These are phyloP conservation scores for Plasmodium sp. DNA, from an alignment of 169 alveolate species.

Conservation along the genomic window DNA sequence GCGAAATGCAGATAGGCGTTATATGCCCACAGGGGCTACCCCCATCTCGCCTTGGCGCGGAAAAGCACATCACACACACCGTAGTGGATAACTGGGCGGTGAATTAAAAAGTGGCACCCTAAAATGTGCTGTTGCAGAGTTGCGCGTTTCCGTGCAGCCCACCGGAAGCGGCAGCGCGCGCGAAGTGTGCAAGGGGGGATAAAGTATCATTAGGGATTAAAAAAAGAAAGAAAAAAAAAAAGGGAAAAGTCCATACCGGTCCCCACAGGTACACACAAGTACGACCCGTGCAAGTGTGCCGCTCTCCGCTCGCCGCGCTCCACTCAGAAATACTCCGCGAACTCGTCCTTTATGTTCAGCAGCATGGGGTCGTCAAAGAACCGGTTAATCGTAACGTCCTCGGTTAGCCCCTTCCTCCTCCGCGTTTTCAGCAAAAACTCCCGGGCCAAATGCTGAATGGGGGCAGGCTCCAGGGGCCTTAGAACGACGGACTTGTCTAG, in stretches of 20 bases:
- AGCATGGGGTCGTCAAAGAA: conserved; percentile 92
- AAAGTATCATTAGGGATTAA: neutral
- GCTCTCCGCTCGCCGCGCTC: neutral
- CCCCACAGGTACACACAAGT: neutral
- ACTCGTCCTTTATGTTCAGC: conserved; percentile 75
- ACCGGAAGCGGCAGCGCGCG: neutral
- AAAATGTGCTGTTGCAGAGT: neutral
- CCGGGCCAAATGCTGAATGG: conserved; percentile 97
- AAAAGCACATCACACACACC: neutral
- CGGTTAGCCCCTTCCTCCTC: conserved; percentile 95
- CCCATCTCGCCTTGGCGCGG: neutral
- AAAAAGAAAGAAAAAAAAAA: neutral
- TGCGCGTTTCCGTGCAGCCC: neutral
- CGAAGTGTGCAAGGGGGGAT: neutral
- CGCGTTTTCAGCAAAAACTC: conserved; percentile 98
- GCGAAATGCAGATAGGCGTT: neutral
- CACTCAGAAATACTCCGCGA: conserved; percentile 78
- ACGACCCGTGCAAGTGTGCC: conserved; percentile 14
- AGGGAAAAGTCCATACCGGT: neutral
- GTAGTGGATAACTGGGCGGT: neutral
- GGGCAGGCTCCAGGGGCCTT: conserved; percentile 97
- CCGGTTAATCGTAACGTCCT: conserved; percentile 91
- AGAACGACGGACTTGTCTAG: conserved; percentile 96
- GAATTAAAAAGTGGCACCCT: neutral
- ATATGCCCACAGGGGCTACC: neutral